Conservation (phyloP, 192 early-diverging fungal species). For the Phlyctochytrium planicorne region DNA sequence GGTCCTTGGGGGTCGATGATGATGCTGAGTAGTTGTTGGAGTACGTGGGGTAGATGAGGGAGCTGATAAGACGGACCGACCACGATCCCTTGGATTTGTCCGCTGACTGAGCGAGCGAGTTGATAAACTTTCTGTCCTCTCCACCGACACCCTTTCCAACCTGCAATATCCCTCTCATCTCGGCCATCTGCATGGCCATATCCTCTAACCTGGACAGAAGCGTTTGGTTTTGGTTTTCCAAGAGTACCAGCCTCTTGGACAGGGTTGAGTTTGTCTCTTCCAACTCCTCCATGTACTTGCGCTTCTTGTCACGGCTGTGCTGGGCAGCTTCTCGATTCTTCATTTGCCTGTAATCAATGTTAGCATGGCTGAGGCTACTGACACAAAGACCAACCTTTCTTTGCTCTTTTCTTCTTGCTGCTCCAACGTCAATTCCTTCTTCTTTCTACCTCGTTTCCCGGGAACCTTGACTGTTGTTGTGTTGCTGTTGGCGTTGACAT, state of each 20-base stretch:
- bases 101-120: neutral
- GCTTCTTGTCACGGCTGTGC: conserved; percentile 17
- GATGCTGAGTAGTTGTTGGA: neutral
- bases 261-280: conserved; percentile 11
- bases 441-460: neutral
- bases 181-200: neutral
- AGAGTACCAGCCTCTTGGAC: neutral
- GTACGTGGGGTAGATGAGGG: neutral
- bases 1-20: neutral
- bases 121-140: neutral
- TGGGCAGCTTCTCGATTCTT: conserved; percentile 23
- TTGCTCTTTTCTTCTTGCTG: neutral
- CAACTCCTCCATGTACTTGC: conserved; percentile 24
- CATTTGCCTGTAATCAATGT: neutral
- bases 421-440: neutral
- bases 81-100: neutral
- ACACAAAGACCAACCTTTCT: neutral
- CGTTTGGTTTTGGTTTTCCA: conserved; percentile 10
- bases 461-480: neutral
- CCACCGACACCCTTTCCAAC: neutral
- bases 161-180: neutral
- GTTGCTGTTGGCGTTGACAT: neutral
- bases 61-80: neutral
- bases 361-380: neutral
- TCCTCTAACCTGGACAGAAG: conserved; percentile 13